Evolutionary conservation across 78 protist genomes (phyloP).

Genomic region (Dictyostelium intermedium): DNA sequence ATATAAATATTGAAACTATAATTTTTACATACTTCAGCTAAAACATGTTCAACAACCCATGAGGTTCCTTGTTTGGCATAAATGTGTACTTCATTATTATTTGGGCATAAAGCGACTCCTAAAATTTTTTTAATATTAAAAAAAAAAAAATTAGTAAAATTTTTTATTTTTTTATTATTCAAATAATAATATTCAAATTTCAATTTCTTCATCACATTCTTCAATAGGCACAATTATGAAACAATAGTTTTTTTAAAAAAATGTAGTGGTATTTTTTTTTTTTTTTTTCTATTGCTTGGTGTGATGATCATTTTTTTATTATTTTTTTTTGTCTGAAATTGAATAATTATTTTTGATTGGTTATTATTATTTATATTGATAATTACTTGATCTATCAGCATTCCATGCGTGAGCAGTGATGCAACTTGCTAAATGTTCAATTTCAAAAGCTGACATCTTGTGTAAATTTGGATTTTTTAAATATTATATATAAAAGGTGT

Average conservation of each 20-base stretch:
- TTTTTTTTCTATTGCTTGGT: neutral
- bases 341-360: neutral
- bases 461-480: neutral
- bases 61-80: slow-evolving; percentile 60
- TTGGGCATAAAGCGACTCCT: slow-evolving; percentile 95
- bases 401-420: slow-evolving; percentile 92
- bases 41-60: slow-evolving; percentile 39
- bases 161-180: neutral
- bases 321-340: neutral
- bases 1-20: neutral
- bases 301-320: neutral
- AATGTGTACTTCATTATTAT: slow-evolving; percentile 87
- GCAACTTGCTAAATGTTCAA: slow-evolving; percentile 67
- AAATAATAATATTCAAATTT: neutral
- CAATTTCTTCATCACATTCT: neutral
- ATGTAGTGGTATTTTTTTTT: neutral
- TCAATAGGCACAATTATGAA: no score
- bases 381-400: slow-evolving; percentile 86
- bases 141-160: neutral
- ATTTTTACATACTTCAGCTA: slow-evolving; percentile 69
- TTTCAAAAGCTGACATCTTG: slow-evolving; percentile 65
- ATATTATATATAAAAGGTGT: neutral
- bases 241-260: no score
- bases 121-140: neutral
- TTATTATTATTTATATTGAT: neutral